Percentiles rank a stretch among this genome's conserved stretches.
phyloP scores from a whole-genome alignment of 345 rosid genomes.

The Eucalyptus shirleyi region DNA sequence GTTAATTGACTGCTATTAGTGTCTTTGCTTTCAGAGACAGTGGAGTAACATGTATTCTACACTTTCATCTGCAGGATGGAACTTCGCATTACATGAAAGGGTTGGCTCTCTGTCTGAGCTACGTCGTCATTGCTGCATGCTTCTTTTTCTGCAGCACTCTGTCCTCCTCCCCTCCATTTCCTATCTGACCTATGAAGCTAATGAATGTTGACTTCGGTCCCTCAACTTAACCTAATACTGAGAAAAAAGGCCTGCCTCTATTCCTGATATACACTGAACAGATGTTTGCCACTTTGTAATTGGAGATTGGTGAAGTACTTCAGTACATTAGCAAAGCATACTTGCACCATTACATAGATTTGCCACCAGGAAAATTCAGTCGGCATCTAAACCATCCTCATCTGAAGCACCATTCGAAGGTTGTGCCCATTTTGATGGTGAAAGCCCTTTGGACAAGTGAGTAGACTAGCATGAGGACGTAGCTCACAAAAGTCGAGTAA shows the following conservation, averaged over 20 bases:
- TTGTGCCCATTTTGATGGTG: not conserved
- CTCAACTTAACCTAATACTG: not conserved
- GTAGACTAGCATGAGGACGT: not conserved
- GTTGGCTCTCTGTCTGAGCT: conserved; percentile 59
- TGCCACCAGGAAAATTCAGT: not conserved
- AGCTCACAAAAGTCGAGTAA: not conserved
- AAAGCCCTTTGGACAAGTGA: not conserved
- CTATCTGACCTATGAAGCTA: not conserved
- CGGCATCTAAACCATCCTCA: not conserved
- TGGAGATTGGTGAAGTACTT: not conserved
- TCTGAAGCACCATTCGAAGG: not conserved
- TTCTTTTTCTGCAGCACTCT: conserved; percentile 29
- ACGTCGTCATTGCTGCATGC: conserved; percentile 59
- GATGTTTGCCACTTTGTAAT: not conserved
- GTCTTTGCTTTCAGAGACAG: not conserved
- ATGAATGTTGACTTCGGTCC: not conserved
- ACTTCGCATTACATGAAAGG: conserved; percentile 92
- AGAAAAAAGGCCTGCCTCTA: not conserved
- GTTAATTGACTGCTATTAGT: not conserved
- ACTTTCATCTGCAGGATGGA: conserved; percentile 48
- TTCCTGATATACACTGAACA: not conserved
- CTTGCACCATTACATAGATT: not conserved
- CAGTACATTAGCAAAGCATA: not conserved
- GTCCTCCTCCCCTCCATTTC: not conserved
- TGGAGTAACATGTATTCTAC: not conserved